Percentiles rank a stretch among this genome's conserved stretches.
These are phyloP conservation scores for Aegilops bicornis DNA, from an alignment of 176 grass and related monocot genomes.

Conservation along the genomic window DNA sequence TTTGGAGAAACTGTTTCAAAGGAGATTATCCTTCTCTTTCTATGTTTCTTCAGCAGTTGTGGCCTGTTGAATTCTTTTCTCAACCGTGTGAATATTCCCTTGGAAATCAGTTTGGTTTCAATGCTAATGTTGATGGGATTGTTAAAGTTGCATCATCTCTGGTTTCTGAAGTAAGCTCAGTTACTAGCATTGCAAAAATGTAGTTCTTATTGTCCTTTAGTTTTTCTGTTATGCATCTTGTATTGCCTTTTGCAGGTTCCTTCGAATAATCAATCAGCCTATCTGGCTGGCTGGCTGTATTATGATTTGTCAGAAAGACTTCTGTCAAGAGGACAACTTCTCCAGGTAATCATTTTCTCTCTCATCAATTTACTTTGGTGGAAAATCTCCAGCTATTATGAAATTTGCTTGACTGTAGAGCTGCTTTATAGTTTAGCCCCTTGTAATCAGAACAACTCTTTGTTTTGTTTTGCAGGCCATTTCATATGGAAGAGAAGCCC, in stretches of 20 bases:
- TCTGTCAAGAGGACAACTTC: constrained; percentile 52
- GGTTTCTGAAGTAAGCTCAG: constrained; percentile 60
- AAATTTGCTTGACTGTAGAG: not conserved
- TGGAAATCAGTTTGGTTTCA: constrained; percentile 35
- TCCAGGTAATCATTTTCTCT: constrained; percentile 47
- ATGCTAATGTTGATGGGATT: constrained; percentile 47
- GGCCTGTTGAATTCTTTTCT: constrained; percentile 43
- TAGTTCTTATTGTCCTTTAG: not conserved
- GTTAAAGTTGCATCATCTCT: constrained; percentile 57
- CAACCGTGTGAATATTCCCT: constrained; percentile 31
- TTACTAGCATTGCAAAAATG: not conserved
- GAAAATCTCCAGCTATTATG: not conserved
- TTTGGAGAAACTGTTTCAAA: constrained; percentile 71
- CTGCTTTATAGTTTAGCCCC: constrained; percentile 11
- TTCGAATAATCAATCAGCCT: constrained; percentile 44
- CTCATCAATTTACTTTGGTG: not conserved
- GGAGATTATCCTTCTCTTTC: constrained; percentile 41
- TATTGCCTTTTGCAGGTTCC: constrained; percentile 54
- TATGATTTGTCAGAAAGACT: constrained; percentile 81
- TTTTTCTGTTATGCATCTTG: constrained; percentile 28
- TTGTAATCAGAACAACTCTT: constrained; percentile 9
- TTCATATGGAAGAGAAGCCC: constrained; percentile 66
- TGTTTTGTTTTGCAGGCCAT: constrained; percentile 57
- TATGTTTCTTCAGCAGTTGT: constrained; percentile 70
- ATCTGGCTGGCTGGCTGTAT: constrained; percentile 71